Evolutionary conservation across 495 filamentous ascomycete genomes (phyloP).

Genomic region (Opeltia flavorubescens): DNA sequence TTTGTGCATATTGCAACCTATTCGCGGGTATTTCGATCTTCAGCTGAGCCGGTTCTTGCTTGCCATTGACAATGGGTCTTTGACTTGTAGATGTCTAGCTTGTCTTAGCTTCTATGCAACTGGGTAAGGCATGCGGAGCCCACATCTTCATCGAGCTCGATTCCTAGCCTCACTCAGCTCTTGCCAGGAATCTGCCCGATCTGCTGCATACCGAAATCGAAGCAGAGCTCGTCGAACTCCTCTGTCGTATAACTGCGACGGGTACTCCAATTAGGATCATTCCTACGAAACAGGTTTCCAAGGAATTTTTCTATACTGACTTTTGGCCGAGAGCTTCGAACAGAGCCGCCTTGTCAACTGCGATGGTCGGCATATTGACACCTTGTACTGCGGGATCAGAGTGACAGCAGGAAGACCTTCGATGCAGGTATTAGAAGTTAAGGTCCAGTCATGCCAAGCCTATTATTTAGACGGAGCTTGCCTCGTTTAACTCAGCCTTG

Average conservation of each 20-base stretch:
- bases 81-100: conserved; percentile 53
- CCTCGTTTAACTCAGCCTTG: too few species aligned
- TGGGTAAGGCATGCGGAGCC: not conserved
- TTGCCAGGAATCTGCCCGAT: not conserved
- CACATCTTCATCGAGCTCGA: conserved; percentile 93
- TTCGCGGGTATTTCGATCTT: conserved; percentile 99
- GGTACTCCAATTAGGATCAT: conserved; percentile 12
- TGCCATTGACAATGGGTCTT: conserved; percentile 58
- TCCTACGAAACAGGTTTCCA: conserved; percentile 3
- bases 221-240: conserved; percentile 93
- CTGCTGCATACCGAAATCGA: conserved; percentile 69
- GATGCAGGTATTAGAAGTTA: too few species aligned
- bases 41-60: conserved; percentile 78
- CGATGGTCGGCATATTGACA: conserved; percentile 63
- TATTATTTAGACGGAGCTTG: too few species aligned
- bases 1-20: conserved; percentile 29
- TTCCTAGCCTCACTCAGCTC: conserved; percentile 39
- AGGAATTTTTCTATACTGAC: conserved; percentile 36
- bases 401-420: too few species aligned
- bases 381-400: too few species aligned
- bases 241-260: conserved; percentile 64
- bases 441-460: too few species aligned
- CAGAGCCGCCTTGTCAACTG: conserved; percentile 87
- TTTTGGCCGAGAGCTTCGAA: conserved; percentile 83
- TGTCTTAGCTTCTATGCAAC: conserved; percentile 11